phyloP scores from a whole-genome alignment of 257 asterid genomes.

The Mitragyna speciosa region DNA sequence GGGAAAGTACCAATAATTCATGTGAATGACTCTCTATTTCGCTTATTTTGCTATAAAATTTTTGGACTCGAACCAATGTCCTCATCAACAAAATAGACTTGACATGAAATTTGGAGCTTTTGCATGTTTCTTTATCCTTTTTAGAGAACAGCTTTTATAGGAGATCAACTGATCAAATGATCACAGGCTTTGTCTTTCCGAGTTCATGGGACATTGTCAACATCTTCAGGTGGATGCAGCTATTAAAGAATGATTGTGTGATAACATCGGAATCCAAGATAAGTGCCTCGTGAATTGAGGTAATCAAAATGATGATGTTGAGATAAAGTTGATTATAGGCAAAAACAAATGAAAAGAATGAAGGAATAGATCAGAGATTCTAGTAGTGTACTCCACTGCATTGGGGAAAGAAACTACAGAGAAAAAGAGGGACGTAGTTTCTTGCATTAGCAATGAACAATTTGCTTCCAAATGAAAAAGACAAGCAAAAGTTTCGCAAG shows the following conservation, averaged over 20 bases:
- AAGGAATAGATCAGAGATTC: neutral
- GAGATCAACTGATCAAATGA: neutral
- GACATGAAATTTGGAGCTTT: neutral
- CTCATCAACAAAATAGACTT: neutral
- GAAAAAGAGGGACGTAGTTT: neutral
- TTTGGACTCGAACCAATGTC: neutral
- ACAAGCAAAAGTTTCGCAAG: neutral
- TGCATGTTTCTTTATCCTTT: neutral
- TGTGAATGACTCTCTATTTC: neutral
- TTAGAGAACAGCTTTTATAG: neutral
- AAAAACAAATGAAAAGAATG: neutral
- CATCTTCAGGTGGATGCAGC: conserved; percentile 7
- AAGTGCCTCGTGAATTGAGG: conserved; percentile 14
- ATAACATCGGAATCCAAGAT: conserved; percentile 8
- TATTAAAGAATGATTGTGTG: conserved; percentile 4
- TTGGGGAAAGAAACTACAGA: neutral
- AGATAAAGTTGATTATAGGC: neutral
- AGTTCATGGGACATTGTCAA: neutral
- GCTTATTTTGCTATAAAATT: neutral
- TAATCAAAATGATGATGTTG: neutral
- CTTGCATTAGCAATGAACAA: neutral
- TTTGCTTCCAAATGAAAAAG: conserved; percentile 3
- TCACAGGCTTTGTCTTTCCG: neutral
- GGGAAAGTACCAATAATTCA: conserved; percentile 5
- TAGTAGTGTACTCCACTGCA: too few species aligned